phyloP scores from a whole-genome alignment of 345 rosid genomes.

The Psidium friedrichsthalianum region DNA sequence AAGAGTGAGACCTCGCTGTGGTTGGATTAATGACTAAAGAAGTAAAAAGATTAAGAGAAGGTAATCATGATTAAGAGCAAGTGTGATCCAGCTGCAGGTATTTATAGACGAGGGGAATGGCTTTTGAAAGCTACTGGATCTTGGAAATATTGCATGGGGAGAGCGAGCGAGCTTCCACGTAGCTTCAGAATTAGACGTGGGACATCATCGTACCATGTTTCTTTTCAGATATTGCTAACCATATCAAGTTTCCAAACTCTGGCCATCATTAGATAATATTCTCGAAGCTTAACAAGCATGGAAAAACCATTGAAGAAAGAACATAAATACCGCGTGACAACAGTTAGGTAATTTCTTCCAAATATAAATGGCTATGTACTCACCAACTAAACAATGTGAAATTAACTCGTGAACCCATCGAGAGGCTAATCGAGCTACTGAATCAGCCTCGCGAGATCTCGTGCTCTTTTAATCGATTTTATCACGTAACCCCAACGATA shows the following conservation, averaged over 20 bases:
- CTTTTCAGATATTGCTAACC: background rate
- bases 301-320: background rate
- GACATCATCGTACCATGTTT: no score
- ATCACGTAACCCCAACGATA: background rate
- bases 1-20: background rate
- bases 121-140: no score
- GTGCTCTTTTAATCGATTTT: background rate
- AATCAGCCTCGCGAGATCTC: background rate
- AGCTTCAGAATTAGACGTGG: slow-evolving; percentile 6
- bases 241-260: background rate
- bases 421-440: no score
- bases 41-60: background rate
- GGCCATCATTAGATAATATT: background rate
- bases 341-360: background rate
- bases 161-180: slow-evolving; percentile 29
- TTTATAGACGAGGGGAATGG: background rate
- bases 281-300: background rate
- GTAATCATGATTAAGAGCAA: background rate
- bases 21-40: background rate
- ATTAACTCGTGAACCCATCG: background rate
- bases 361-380: background rate
- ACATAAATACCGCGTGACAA: background rate
- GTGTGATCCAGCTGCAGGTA: background rate
- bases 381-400: background rate
- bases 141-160: background rate